Base-by-base conservation (phyloP, 148 eudicot genomes). In the Diospyros kaki region DNA sequence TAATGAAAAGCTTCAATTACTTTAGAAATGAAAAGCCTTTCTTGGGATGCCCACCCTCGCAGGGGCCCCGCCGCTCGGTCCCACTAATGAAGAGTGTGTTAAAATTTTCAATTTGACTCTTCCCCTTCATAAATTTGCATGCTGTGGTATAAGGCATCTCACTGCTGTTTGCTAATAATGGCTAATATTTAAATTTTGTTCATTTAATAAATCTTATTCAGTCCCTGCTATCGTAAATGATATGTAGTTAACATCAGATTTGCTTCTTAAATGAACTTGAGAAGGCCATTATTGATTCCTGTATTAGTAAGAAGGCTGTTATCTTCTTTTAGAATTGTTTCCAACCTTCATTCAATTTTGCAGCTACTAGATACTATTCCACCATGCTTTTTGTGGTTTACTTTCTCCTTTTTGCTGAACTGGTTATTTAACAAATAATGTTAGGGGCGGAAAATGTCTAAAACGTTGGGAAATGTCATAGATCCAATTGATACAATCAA, bases 361-460 rank as follows among this genome's bases (percentile, higher is more conserved):
- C 14, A 52, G 46, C 59, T 13, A 52, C 44, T 8, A 5, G 17
- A 69, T 6, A 52, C 59, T 44, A 2, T 50, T 28, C 44, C 42
- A 39, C 6, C 45, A 69, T 53, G 73, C 48, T 69, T 69, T 58
- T 39, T 73, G 58, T 73, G 58, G 28, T 40, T 74, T 40, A 6
- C 52, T 64, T 41, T 15, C 70, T 41, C 38, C 38, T 74, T 9
- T 7, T 11, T 46, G 53, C 55, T 48, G 44, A 53, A 63, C 7
- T 78, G 2, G 14, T 66, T 74, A 46, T 17, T 2, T 83, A 54
- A 41, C 45, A 53, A 64, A 50, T 76, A 87, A 0, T 78, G 71
- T 68, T 83, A 96, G 98, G 99, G 99, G 18, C 80, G 98, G 58
- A 96, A 96, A 82, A 96, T 96, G 99, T 96, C 99, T 50, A 96